Evolutionary conservation across 768 basidiomycete species (phyloP).

Genomic region (Scleroderma bovista): DNA sequence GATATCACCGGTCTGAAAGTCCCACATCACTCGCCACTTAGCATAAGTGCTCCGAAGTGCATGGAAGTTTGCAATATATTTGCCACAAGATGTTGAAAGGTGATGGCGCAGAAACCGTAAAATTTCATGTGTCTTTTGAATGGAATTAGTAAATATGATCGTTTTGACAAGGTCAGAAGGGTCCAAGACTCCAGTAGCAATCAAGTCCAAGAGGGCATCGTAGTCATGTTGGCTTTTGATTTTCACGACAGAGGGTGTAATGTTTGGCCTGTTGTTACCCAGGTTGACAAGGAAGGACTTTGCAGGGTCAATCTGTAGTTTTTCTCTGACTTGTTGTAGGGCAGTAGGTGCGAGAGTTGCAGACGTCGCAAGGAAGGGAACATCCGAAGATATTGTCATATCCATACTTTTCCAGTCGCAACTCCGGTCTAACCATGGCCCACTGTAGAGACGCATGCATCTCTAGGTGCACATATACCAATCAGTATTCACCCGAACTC

Average conservation of each 20-base stretch:
- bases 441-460: too few relatives aligned
- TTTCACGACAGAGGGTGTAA: slow-evolving; percentile 14
- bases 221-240: slow-evolving; percentile 23
- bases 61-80: slow-evolving; percentile 22
- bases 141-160: slow-evolving; percentile 16
- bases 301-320: slow-evolving; percentile 20
- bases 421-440: too few relatives aligned
- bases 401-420: too few relatives aligned
- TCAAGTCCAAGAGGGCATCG: slow-evolving; percentile 12
- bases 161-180: slow-evolving; percentile 5
- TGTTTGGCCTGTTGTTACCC: slow-evolving; percentile 34
- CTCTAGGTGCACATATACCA: too few relatives aligned
- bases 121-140: slow-evolving; percentile 13
- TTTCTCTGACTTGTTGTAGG: slow-evolving; percentile 20
- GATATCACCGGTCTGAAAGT: slow-evolving; percentile 20
- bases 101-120: slow-evolving; percentile 9
- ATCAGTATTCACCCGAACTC: too few relatives aligned
- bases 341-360: slow-evolving; percentile 29
- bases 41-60: slow-evolving; percentile 14
- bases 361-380: slow-evolving; percentile 25
- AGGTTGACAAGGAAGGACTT: slow-evolving; percentile 30
- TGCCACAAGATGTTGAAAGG: slow-evolving; percentile 6
- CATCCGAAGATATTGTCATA: slow-evolving; percentile 7
- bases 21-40: slow-evolving; percentile 21
- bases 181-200: slow-evolving; percentile 7